Conservation (phyloP, 2,329 filamentous ascomycete species). For the Sclerotinia glacialis region DNA sequence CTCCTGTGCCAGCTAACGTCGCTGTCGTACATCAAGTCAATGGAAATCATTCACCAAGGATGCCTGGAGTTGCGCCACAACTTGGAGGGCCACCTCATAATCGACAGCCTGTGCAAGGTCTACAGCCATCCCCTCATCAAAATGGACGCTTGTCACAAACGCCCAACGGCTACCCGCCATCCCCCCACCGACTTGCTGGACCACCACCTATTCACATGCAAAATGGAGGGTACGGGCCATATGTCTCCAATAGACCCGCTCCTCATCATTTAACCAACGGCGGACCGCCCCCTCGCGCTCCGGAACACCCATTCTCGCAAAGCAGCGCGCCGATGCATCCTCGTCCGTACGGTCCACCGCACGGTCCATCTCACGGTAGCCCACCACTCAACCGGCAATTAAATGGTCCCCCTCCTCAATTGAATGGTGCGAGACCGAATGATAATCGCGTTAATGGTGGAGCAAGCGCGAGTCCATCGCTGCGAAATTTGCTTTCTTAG, state of each 20-base stretch:
- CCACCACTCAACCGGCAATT: slow-evolving; percentile 36
- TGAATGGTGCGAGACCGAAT: slow-evolving; percentile 38
- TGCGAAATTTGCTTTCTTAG: slow-evolving; percentile 70
- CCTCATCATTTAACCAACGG: slow-evolving; percentile 40
- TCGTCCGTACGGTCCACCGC: slow-evolving; percentile 41
- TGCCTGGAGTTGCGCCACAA: slow-evolving; percentile 35
- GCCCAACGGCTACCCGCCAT: slow-evolving; percentile 44
- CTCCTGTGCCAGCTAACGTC: slow-evolving; percentile 46
- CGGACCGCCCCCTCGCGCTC: slow-evolving; percentile 43
- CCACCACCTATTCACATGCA: slow-evolving; percentile 32
- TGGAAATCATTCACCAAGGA: slow-evolving; percentile 40
- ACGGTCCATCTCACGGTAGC: slow-evolving; percentile 33
- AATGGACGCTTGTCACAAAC: slow-evolving; percentile 47
- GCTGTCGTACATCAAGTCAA: slow-evolving; percentile 51
- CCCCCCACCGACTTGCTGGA: slow-evolving; percentile 32
- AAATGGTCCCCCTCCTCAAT: slow-evolving; percentile 30
- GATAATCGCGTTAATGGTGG: slow-evolving; percentile 54
- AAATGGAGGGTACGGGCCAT: slow-evolving; percentile 35
- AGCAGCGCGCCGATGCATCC: slow-evolving; percentile 46
- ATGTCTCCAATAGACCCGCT: slow-evolving; percentile 37
- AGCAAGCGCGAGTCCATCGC: slow-evolving; percentile 74
- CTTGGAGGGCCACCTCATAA: slow-evolving; percentile 29
- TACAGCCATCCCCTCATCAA: slow-evolving; percentile 46
- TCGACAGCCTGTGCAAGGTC: slow-evolving; percentile 28
- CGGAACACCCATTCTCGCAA: slow-evolving; percentile 49